Percentiles rank a stretch among this genome's conserved stretches.
These are phyloP conservation scores for Malus hybrid DNA, from an alignment of 331 rosid genomes.

Conservation along the genomic window DNA sequence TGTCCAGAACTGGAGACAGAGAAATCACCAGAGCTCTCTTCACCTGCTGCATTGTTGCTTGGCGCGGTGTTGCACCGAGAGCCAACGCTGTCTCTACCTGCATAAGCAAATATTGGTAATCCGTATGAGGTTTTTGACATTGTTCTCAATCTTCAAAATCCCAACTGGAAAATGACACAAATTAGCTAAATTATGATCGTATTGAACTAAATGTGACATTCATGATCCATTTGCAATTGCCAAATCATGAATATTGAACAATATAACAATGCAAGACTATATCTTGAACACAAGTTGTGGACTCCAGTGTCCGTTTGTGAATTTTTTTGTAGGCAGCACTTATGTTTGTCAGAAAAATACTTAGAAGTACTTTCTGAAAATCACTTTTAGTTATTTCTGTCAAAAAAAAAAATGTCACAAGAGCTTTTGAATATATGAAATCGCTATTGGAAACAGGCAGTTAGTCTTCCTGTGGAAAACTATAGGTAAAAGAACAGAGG, in stretches of 20 bases:
- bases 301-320: no score
- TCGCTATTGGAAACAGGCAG: not conserved
- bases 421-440: not conserved
- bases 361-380: not conserved
- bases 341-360: not conserved
- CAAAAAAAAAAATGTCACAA: not conserved
- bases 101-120: not conserved
- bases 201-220: no score
- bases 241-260: not conserved
- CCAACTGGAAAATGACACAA: not conserved
- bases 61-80: constrained; percentile 87
- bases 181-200: no score
- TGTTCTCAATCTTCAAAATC: not conserved
- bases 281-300: not conserved
- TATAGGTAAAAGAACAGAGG: not conserved
- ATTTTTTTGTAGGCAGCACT: not conserved
- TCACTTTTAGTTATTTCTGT: not conserved
- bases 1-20: constrained; percentile 86
- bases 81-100: constrained; percentile 97
- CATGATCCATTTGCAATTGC: not conserved
- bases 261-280: not conserved
- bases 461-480: not conserved
- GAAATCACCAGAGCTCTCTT: constrained; percentile 73
- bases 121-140: not conserved
- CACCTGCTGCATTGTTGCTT: constrained; percentile 83